A percentile compares a stretch with the other conserved stretches of the same genome.
Evolutionary conservation across 495 filamentous ascomycete genomes (phyloP).

Genomic region (Evansstolkia leycettana): DNA sequence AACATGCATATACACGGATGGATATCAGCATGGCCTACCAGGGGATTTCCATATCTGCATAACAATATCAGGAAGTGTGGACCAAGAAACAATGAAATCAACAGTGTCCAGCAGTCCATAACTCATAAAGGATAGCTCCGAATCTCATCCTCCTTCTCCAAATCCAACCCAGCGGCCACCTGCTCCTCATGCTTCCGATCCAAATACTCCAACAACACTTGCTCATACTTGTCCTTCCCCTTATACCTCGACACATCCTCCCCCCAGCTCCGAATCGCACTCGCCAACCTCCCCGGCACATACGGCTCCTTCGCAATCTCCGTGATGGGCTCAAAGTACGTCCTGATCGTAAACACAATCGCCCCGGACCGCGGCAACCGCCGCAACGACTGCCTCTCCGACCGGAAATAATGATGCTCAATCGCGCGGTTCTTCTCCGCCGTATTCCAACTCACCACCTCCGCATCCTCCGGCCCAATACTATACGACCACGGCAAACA

Average conservation of each 20-base stretch:
- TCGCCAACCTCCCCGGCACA: constrained; percentile 60
- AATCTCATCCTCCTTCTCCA: constrained; percentile 49
- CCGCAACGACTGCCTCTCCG: constrained; percentile 66
- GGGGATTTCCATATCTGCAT: too few species aligned
- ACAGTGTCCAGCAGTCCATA: too few species aligned
- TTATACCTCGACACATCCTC: constrained; percentile 78
- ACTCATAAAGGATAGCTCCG: constrained; percentile 34
- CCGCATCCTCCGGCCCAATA: constrained; percentile 62
- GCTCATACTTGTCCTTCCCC: constrained; percentile 66
- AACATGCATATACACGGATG: too few species aligned
- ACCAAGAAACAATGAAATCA: too few species aligned
- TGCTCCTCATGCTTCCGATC: constrained; percentile 72
- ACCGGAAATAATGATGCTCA: constrained; percentile 65
- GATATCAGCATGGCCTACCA: too few species aligned
- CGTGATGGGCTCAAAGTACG: constrained; percentile 62
- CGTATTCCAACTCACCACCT: constrained; percentile 56
- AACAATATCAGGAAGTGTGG: too few species aligned
- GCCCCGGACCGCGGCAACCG: constrained; percentile 61
- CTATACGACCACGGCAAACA: constrained; percentile 56
- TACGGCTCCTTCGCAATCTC: constrained; percentile 55
- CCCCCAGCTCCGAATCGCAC: constrained; percentile 72
- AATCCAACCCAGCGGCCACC: constrained; percentile 48
- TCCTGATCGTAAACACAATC: constrained; percentile 70
- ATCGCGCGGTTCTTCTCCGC: constrained; percentile 69
- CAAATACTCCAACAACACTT: constrained; percentile 72